A percentile compares a stretch with the other conserved stretches of the same genome.
phyloP scores from a whole-genome alignment of 805 yeast genomes.

The Saccharomycopsis fermentans region DNA sequence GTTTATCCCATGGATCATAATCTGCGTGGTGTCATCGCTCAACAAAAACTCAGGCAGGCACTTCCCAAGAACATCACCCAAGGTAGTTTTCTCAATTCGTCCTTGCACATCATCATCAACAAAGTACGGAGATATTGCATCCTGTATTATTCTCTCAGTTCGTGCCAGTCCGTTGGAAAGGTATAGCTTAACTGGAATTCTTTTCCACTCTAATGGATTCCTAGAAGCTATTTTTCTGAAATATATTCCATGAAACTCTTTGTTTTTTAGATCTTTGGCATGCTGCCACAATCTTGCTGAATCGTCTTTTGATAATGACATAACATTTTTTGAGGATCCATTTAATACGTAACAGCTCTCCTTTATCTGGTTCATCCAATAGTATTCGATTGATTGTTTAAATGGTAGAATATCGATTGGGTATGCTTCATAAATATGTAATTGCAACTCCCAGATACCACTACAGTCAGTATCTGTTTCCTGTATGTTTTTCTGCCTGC shows the following conservation, averaged over 20 bases:
- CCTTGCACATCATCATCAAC: neutral
- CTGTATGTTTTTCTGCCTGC: neutral
- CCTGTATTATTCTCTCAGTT: conserved; percentile 27
- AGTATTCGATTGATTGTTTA: conserved; percentile 31
- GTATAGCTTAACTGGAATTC: conserved; percentile 41
- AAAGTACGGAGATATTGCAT: conserved; percentile 21
- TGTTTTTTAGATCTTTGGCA: conserved; percentile 29
- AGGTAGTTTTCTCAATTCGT: conserved; percentile 20
- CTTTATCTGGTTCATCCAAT: conserved; percentile 72
- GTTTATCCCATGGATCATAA: conserved; percentile 47
- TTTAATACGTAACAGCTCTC: conserved; percentile 69
- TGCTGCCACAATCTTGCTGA: conserved; percentile 44
- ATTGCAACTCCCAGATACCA: conserved; percentile 37
- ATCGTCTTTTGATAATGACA: conserved; percentile 60
- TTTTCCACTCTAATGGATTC: conserved; percentile 21
- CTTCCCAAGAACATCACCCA: conserved; percentile 33
- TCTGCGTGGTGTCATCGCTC: conserved; percentile 24
- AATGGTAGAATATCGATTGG: conserved; percentile 33
- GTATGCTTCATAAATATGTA: conserved; percentile 38
- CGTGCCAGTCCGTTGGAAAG: conserved; percentile 27
- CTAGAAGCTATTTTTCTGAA: conserved; percentile 21
- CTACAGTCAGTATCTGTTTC: conserved; percentile 4
- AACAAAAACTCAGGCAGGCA: conserved; percentile 30
- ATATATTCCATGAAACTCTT: conserved; percentile 24
- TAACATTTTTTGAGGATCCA: conserved; percentile 72